Evolutionary conservation across 345 rosid species (phyloP).

Genomic region (Acer yangbiense): DNA sequence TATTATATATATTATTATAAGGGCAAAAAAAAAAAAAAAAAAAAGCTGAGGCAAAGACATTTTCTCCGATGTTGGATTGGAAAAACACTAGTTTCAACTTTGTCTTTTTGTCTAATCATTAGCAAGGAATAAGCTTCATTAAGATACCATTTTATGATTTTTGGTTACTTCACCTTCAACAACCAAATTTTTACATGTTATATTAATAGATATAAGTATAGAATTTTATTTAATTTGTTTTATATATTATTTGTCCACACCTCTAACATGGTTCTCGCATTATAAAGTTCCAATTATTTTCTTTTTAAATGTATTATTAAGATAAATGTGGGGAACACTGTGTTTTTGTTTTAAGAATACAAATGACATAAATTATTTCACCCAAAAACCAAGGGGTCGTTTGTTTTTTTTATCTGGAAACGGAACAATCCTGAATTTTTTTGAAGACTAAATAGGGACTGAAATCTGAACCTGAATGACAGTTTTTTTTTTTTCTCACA

Average conservation of each 20-base stretch:
- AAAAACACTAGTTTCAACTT: slow-evolving; percentile 22
- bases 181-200: neutral
- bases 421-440: too few species aligned
- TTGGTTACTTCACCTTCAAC: slow-evolving; percentile 17
- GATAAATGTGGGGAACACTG: neutral
- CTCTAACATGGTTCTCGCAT: neutral
- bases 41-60: slow-evolving; percentile 12
- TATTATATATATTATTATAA: neutral
- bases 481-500: too few species aligned
- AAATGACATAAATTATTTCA: neutral
- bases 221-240: too few species aligned
- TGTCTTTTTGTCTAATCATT: slow-evolving; percentile 46
- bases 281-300: neutral
- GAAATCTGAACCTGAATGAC: too few species aligned
- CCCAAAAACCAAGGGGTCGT: too few species aligned
- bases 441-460: too few species aligned
- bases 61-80: slow-evolving; percentile 34
- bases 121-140: slow-evolving; percentile 37
- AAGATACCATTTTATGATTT: slow-evolving; percentile 34
- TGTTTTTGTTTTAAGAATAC: too few species aligned
- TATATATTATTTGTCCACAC: neutral
- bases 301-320: neutral
- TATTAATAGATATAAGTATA: neutral
- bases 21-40: too few species aligned
- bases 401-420: too few species aligned